Conservation (phyloP, 2,329 filamentous ascomycete genomes). For the Ophiostoma fasciatum region DNA sequence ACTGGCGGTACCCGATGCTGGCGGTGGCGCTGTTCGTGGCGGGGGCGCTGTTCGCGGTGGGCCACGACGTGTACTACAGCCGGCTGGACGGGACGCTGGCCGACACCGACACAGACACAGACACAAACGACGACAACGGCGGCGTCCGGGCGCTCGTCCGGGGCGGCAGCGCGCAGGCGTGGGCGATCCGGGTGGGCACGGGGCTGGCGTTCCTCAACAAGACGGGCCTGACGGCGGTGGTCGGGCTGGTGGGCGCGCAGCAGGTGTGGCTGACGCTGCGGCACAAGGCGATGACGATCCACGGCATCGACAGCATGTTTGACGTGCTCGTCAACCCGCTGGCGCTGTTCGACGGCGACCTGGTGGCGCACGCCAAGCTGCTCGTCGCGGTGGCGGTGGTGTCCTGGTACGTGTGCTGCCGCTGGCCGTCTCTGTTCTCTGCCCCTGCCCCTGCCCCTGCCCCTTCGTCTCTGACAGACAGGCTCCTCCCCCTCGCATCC, state of each 20-base stretch:
- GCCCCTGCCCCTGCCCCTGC: not conserved
- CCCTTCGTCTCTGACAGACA: not conserved
- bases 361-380: conserved; percentile 5
- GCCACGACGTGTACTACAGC: conserved; percentile 3
- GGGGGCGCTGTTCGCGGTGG: not conserved
- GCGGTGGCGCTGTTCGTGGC: not conserved
- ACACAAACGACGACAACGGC: not conserved
- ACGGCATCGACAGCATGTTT: conserved; percentile 6
- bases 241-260: conserved; percentile 3
- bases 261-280: conserved; percentile 7
- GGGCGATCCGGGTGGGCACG: conserved; percentile 6
- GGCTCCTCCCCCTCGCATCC: conserved; percentile 4
- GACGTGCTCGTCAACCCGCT: conserved; percentile 3
- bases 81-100: conserved; percentile 2
- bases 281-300: conserved; percentile 1
- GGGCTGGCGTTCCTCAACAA: conserved; percentile 4
- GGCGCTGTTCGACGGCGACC: not conserved
- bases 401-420: not conserved
- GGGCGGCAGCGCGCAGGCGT: conserved; percentile 1
- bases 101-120: not conserved
- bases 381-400: conserved; percentile 1
- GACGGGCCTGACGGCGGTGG: not conserved
- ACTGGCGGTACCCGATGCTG: not conserved
- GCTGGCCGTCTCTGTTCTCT: not conserved
- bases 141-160: not conserved